Base-by-base conservation (phyloP, 2,329 filamentous ascomycete genomes). In the Exophiala calicioides region DNA sequence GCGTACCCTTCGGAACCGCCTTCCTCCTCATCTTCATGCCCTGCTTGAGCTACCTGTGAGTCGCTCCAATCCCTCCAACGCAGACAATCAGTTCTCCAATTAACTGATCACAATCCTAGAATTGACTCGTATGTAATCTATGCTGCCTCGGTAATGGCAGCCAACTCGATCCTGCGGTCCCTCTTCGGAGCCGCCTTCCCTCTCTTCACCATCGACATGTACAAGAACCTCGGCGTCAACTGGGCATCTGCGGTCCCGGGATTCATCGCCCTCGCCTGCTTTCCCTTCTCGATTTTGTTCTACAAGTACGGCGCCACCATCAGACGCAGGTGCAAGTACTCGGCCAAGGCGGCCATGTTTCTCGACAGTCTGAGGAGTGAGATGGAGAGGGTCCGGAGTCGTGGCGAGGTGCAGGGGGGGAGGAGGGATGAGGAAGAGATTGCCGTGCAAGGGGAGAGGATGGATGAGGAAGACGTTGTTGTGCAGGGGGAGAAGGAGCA, bases 141-240 rank as follows among this genome's bases (percentile, higher is more conserved):
- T 40, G 68, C 69, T 3, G 69, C 69, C 3, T 68, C 64, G 1
- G 68, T 68, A 2, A 47, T 71, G 31, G 69, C 68, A 2, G 73
- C 69, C 8, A 74, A 71, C 54, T 68, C 69, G 1, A 64, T 77
- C 2, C 52, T 77, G 5, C 65, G 73, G 10, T 72, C 70, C 0
- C 39, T 72, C 8, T 71, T 72, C 19, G 73, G 71, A 31, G 70
- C 73, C 5, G 68, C 65, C 5, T 75, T 76, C 51, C 73, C 73
- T 2, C 60, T 76, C 4, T 75, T 75, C 60, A 73, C 71, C 10
- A 65, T 58, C 2, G 61, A 70, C 19, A 68, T 76, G 66, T 76
- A 73, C 44, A 16, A 65, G 2, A 58, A 63, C 18, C 59, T 76
- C 15, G 72, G 72, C 3, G 69, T 72, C 7, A 68, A 73, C 44